A percentile compares a stretch with the other conserved stretches of the same genome.
phyloP scores from a whole-genome alignment of 2,329 filamentous ascomycete species.

The Colletotrichum navitas region DNA sequence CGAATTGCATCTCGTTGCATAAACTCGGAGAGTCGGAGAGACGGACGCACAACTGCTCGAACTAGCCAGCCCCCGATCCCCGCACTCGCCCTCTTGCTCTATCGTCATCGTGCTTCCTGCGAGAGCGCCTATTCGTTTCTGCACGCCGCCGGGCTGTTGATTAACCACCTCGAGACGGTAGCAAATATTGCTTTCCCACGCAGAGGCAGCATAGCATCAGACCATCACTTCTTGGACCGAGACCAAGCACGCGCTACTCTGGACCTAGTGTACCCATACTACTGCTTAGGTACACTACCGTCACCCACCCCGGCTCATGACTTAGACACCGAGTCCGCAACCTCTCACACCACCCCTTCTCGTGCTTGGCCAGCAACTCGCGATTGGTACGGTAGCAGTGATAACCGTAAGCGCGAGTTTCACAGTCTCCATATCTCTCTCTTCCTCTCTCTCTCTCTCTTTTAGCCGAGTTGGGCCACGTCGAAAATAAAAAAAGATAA shows the following conservation, averaged over 20 bases:
- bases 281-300: background rate
- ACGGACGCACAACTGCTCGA: background rate
- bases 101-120: constrained; percentile 41
- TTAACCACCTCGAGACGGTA: constrained; percentile 14
- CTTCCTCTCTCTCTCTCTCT: background rate
- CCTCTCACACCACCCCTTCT: constrained; percentile 13
- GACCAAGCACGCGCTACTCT: constrained; percentile 19
- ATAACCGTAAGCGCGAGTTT: constrained; percentile 19
- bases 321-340: constrained; percentile 27
- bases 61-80: constrained; percentile 26
- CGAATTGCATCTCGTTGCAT: constrained; percentile 12
- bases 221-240: constrained; percentile 28
- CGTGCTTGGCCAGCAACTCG: background rate
- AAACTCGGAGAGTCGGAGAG: constrained; percentile 17
- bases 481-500: background rate
- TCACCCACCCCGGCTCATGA: constrained; percentile 8
- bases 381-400: constrained; percentile 14
- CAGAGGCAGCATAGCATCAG: constrained; percentile 12
- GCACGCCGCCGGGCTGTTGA: constrained; percentile 21
- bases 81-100: constrained; percentile 25
- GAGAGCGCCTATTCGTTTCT: constrained; percentile 21
- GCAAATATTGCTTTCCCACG: constrained; percentile 17
- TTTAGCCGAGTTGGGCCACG: constrained; percentile 31
- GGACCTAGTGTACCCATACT: constrained; percentile 7
- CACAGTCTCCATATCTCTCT: background rate